phyloP scores from a whole-genome alignment of 202 grass and related monocot species.

The Tripidium arundinaceum region DNA sequence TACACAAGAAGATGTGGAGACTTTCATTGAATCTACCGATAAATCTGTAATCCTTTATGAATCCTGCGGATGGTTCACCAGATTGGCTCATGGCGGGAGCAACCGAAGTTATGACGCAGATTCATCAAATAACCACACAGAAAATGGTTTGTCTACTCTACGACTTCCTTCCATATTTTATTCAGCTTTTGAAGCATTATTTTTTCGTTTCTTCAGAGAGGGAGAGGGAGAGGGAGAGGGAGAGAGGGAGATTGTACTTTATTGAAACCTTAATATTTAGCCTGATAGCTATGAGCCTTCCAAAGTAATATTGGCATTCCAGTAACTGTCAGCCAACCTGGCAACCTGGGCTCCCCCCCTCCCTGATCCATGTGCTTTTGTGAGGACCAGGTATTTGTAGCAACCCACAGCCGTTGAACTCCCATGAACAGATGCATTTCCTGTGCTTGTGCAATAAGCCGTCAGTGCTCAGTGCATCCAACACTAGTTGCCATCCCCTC shows the following conservation, averaged over 20 bases:
- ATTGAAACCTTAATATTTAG: constrained; percentile 22
- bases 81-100: constrained; percentile 45
- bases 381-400: neutral
- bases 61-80: constrained; percentile 83
- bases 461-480: neutral
- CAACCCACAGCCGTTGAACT: neutral
- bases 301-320: neutral
- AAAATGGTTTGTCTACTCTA: constrained; percentile 61
- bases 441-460: neutral
- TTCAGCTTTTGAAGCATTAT: constrained; percentile 11
- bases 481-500: neutral
- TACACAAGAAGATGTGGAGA: constrained; percentile 60
- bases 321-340: neutral
- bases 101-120: constrained; percentile 41
- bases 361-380: neutral
- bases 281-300: neutral
- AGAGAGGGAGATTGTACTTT: neutral
- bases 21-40: constrained; percentile 73
- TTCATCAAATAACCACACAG: constrained; percentile 42
- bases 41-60: constrained; percentile 82
- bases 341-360: neutral
- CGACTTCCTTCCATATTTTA: constrained; percentile 13
- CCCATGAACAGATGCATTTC: neutral
- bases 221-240: neutral
- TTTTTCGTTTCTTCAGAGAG: neutral